phyloP scores from a whole-genome alignment of 2,329 filamentous ascomycete species.

The Penicillium glabrum region DNA sequence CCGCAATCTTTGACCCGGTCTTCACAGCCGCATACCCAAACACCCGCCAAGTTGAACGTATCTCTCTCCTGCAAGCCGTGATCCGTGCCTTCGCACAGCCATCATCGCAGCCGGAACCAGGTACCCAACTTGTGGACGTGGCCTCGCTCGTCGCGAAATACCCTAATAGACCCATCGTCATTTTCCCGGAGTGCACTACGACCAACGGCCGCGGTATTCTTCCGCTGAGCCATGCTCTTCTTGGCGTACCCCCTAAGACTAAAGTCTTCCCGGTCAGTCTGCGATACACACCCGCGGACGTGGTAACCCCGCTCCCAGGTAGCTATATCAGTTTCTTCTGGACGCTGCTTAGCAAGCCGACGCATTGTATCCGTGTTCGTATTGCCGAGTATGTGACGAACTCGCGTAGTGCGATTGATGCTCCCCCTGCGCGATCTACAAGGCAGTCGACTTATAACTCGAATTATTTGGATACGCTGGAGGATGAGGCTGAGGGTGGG shows the following conservation, averaged over 20 bases:
- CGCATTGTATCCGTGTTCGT: conserved; percentile 85
- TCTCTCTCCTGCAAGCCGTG: conserved; percentile 76
- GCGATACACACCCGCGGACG: conserved; percentile 82
- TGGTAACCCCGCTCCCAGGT: conserved; percentile 85
- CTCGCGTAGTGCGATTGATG: conserved; percentile 27
- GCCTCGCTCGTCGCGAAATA: conserved; percentile 64
- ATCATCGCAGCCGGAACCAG: conserved; percentile 46
- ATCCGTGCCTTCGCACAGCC: conserved; percentile 68
- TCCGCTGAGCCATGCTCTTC: conserved; percentile 74
- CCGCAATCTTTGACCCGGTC: conserved; percentile 92
- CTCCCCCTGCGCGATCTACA: conserved; percentile 17
- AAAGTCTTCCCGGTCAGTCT: conserved; percentile 90
- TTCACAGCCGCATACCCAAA: conserved; percentile 84
- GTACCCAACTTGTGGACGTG: conserved; percentile 59
- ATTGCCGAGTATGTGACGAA: conserved; percentile 71
- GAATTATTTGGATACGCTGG: conserved; percentile 49
- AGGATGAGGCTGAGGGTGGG: conserved; percentile 37
- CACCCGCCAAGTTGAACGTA: conserved; percentile 69
- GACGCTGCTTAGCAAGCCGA: conserved; percentile 79
- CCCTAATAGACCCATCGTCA: conserved; percentile 73
- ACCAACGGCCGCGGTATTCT: conserved; percentile 91
- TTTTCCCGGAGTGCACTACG: conserved; percentile 92
- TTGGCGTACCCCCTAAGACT: conserved; percentile 64
- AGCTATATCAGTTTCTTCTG: conserved; percentile 74
- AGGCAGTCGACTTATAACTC: conserved; percentile 40